Conservation (phyloP, 2,329 filamentous ascomycete species). For the Neofusicoccum ribis region DNA sequence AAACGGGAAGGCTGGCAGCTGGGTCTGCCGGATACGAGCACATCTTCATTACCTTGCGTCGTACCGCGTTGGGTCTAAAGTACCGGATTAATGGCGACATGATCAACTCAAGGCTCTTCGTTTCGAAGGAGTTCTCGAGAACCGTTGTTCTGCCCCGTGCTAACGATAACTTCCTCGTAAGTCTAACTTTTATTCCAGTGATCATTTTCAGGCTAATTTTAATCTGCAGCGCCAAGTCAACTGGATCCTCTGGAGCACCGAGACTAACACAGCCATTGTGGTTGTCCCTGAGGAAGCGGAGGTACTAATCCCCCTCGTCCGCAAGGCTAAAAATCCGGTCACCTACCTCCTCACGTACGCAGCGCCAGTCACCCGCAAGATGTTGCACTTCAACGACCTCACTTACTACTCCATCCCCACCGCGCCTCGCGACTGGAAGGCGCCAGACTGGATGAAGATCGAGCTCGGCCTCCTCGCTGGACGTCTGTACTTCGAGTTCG, state of each 20-base stretch:
- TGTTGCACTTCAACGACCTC: conserved; percentile 60
- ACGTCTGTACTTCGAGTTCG: conserved; percentile 59
- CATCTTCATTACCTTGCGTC: conserved; percentile 17
- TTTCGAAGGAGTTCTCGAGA: conserved; percentile 51
- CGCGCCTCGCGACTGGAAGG: conserved; percentile 41
- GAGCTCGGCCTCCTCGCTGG: conserved; percentile 64
- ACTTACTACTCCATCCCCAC: conserved; percentile 55
- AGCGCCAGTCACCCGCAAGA: conserved; percentile 60
- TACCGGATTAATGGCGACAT: conserved; percentile 29
- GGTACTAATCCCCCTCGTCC: conserved; percentile 49
- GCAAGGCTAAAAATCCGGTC: not conserved
- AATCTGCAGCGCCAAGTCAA: conserved; percentile 50
- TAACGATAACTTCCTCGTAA: conserved; percentile 45
- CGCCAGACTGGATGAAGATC: conserved; percentile 56
- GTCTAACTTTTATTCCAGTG: not conserved
- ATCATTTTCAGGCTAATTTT: not conserved
- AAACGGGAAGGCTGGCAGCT: conserved; percentile 43
- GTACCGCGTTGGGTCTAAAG: conserved; percentile 41
- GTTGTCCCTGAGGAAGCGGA: conserved; percentile 66
- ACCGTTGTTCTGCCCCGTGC: conserved; percentile 44
- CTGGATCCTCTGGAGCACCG: conserved; percentile 62
- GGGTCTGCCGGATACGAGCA: conserved; percentile 2
- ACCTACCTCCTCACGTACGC: conserved; percentile 59
- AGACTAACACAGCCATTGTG: conserved; percentile 53
- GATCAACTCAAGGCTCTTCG: conserved; percentile 35